Conservation (phyloP, 371 early-diverging fungal genomes). For the Lichtheimia ramosa region DNA sequence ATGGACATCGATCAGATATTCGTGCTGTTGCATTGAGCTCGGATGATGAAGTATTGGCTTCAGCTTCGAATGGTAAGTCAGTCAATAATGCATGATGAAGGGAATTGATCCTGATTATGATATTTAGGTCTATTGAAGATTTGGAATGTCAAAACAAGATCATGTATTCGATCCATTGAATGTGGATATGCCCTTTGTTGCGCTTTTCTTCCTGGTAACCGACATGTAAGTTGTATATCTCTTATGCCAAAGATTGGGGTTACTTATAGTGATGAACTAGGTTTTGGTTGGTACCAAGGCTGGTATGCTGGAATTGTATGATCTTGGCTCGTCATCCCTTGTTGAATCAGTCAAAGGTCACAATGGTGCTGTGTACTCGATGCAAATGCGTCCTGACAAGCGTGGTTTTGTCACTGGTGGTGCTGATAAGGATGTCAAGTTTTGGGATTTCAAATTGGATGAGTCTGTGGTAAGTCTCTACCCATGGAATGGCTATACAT, state of each 20-base stretch:
- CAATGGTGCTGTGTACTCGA: slow-evolving; percentile 83
- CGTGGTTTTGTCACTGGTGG: slow-evolving; percentile 90
- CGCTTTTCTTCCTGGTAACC: slow-evolving; percentile 90
- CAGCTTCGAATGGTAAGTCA: slow-evolving; percentile 72
- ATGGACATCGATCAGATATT: slow-evolving; percentile 91
- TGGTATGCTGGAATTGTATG: slow-evolving; percentile 87
- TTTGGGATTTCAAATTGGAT: slow-evolving; percentile 88
- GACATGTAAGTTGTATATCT: slow-evolving; percentile 54
- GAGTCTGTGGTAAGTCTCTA: slow-evolving; percentile 13
- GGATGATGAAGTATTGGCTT: slow-evolving; percentile 84
- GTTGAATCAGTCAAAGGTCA: slow-evolving; percentile 89
- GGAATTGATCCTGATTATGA: slow-evolving; percentile 65
- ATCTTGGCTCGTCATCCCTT: slow-evolving; percentile 78
- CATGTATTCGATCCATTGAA: slow-evolving; percentile 86
- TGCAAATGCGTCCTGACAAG: slow-evolving; percentile 86
- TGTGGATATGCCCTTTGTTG: slow-evolving; percentile 86
- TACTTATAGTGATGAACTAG: slow-evolving; percentile 24
- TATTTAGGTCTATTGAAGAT: slow-evolving; percentile 70
- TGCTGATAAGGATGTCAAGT: slow-evolving; percentile 94
- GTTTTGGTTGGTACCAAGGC: slow-evolving; percentile 89
- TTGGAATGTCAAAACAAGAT: slow-evolving; percentile 83
- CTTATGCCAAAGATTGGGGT: neutral
- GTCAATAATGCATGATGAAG: slow-evolving; percentile 35
- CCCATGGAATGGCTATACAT: too few relatives aligned
- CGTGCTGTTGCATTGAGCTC: slow-evolving; percentile 83